A percentile compares a stretch with the other conserved stretches of the same genome.
Conservation (phyloP, 345 rosid genomes). For the Draba incana region DNA sequence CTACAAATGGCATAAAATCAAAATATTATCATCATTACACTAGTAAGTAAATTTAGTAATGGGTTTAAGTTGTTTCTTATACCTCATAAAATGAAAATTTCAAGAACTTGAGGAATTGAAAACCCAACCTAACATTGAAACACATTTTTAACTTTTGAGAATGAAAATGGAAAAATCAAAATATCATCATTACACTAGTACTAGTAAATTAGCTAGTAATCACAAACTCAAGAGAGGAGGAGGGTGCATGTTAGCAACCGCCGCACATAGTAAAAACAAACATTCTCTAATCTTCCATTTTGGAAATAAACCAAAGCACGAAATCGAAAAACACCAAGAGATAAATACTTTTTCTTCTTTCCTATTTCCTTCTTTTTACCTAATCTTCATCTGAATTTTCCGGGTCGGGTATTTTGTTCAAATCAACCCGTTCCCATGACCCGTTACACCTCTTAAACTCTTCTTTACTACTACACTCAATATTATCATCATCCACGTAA, state of each 20-base stretch:
- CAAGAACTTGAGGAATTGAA: too few relatives aligned
- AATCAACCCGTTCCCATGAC: conserved; percentile 68
- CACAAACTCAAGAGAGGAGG: conserved; percentile 34
- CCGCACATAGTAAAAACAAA: conserved; percentile 25
- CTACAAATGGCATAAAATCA: background rate
- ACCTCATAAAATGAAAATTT: too few relatives aligned
- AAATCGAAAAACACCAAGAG: background rate
- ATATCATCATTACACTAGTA: conserved; percentile 21
- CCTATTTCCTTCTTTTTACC: conserved; percentile 26
- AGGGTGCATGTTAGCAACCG: conserved; percentile 46
- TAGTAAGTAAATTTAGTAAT: conserved; percentile 27
- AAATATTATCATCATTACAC: conserved; percentile 15
- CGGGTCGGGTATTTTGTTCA: conserved; percentile 93
- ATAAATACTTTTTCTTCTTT: background rate
- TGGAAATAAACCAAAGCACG: background rate
- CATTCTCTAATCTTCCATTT: conserved; percentile 16
- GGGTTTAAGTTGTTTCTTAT: too few relatives aligned
- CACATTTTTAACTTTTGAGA: too few relatives aligned
- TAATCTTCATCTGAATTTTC: conserved; percentile 70
- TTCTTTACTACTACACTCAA: conserved; percentile 24
- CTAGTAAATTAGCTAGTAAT: conserved; percentile 29
- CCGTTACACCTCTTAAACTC: conserved; percentile 54
- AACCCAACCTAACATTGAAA: too few relatives aligned
- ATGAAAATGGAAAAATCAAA: background rate
- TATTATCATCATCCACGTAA: conserved; percentile 32